Evolutionary conservation across 495 filamentous ascomycete genomes (phyloP).

Genomic region (Penicillium cosmopolitanum): DNA sequence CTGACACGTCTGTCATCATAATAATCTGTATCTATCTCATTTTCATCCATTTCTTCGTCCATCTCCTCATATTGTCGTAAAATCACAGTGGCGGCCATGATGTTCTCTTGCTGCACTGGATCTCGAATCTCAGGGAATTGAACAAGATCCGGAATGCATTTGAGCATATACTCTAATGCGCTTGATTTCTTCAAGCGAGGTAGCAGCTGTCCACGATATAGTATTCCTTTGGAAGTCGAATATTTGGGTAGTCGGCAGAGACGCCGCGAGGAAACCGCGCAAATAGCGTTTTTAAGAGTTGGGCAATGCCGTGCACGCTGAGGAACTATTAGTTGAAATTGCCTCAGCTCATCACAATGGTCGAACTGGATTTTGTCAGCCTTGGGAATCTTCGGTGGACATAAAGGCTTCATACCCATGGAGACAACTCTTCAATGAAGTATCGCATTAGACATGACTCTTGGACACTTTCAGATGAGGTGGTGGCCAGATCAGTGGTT

Average conservation of each 20-base stretch:
- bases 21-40: conserved; percentile 5
- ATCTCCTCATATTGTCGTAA: conserved; percentile 37
- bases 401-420: conserved; percentile 26
- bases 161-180: conserved; percentile 33
- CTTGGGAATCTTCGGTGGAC: background rate
- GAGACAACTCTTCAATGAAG: conserved; percentile 34
- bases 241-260: conserved; percentile 29
- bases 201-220: conserved; percentile 25
- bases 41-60: conserved; percentile 32
- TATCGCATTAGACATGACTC: conserved; percentile 32
- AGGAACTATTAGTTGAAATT: conserved; percentile 31
- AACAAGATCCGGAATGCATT: conserved; percentile 32
- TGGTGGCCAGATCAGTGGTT: background rate
- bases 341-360: conserved; percentile 28
- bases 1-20: conserved; percentile 16
- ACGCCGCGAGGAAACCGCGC: conserved; percentile 29
- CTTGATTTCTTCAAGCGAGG: conserved; percentile 22
- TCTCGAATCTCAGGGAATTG: conserved; percentile 24
- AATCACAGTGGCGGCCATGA: conserved; percentile 35
- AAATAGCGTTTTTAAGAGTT: conserved; percentile 29
- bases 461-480: conserved; percentile 10
- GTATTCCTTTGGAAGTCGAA: conserved; percentile 21
- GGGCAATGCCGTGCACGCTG: conserved; percentile 22
- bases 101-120: conserved; percentile 26
- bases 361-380: conserved; percentile 27